phyloP scores from a whole-genome alignment of 768 basidiomycete genomes.

The Lyophyllum shimeji region DNA sequence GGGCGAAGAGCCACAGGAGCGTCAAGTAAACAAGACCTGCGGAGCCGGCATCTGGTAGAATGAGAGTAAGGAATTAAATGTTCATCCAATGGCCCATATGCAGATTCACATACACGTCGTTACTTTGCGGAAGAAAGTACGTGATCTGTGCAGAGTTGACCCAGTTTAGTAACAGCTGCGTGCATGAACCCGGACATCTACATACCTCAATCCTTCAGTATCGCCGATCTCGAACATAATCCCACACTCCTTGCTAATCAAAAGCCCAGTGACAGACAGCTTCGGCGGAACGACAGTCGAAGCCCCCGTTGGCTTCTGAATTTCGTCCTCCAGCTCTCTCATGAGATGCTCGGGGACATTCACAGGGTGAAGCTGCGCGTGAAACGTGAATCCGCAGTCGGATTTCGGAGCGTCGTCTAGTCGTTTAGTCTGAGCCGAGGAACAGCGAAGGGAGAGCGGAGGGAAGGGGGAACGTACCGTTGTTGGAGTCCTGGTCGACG shows the following conservation, averaged over 20 bases:
- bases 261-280: conserved; percentile 58
- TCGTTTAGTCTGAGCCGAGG: background rate
- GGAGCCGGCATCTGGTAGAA: conserved; percentile 64
- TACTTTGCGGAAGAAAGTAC: conserved; percentile 72
- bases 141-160: conserved; percentile 37
- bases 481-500: conserved; percentile 50
- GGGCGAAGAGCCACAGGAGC: conserved; percentile 65
- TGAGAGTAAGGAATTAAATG: background rate
- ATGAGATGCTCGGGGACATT: conserved; percentile 53
- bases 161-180: background rate
- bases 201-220: conserved; percentile 69
- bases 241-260: conserved; percentile 82
- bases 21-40: conserved; percentile 65
- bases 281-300: conserved; percentile 57
- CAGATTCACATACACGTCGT: conserved; percentile 50
- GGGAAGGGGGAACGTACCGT: conserved; percentile 21
- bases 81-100: background rate
- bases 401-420: conserved; percentile 50
- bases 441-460: background rate
- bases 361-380: conserved; percentile 61
- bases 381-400: conserved; percentile 64
- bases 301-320: conserved; percentile 72
- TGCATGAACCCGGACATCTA: background rate
- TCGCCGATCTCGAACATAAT: conserved; percentile 65
- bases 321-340: conserved; percentile 71